Evolutionary conservation across 108 stramenopile genomes (phyloP), one percentile per base, ranked within the genome.

Genomic region (Pseudonitzschia pungens): DNA sequence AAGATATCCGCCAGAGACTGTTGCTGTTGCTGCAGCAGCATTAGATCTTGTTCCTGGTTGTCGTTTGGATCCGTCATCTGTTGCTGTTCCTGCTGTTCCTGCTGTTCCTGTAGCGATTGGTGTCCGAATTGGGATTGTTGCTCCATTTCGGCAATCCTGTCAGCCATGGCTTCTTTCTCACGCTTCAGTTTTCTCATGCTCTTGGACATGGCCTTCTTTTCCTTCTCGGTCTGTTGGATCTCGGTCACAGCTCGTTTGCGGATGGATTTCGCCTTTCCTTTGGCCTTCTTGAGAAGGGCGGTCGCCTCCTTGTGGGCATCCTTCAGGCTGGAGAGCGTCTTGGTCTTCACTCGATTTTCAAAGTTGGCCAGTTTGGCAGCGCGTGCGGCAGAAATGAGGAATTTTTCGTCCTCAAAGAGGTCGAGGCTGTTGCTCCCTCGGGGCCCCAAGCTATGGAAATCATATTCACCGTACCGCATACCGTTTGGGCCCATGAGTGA

Each of bases 91-190:
- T 10, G 24, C 22, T 55, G 54, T 55, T 55, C 22, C 24, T 24
- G 54, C 10, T 55, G 52, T 11, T 43, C 9, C 42, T 43, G 45
- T 12, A 11, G 24, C 54, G 12, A 20, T 24, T 55, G 54, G 24
- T 11, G 22, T 22, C 26, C 16, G 22, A 40, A 14, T 62, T 33
- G 60, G 31, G 27, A n/a, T 40, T 40, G 60, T 18, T 62, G 33
- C 40, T 62, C 60, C 60, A 62, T 62, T 16, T 40, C 60, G 11
- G 60, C 60, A 33, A 62, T 33, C 36, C 40, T 33, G 5, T 40
- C 33, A 5, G 29, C 60, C 60, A 62, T 62, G 16, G 15, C 15
- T 40, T 62, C 14, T 14, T 40, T 33, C n/a, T 62, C 60, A 14
- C 36, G 32, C n/a, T 26, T 18, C 2, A 62, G 20, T 18, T 62